Conservation (phyloP, 257 asterid species). For the Penstemon eatonii region DNA sequence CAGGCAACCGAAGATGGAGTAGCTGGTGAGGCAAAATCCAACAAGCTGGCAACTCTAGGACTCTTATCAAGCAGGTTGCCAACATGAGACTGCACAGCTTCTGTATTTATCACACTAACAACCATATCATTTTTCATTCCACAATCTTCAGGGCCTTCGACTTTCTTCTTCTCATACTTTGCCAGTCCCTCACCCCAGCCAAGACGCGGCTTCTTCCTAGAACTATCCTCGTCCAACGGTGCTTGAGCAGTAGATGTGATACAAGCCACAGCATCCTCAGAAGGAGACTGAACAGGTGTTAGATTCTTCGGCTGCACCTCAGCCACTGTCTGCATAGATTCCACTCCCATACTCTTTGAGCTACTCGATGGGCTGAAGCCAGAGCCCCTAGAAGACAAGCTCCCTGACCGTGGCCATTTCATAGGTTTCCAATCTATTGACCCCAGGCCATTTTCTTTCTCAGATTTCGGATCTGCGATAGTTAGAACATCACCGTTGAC, state of each 20-base stretch:
- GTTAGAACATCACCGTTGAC: constrained; percentile 33
- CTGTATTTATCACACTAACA: constrained; percentile 41
- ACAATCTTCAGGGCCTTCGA: constrained; percentile 69
- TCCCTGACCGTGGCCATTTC: constrained; percentile 61
- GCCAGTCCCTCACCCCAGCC: constrained; percentile 99
- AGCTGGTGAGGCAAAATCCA: constrained; percentile 67
- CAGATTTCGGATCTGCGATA: constrained; percentile 48
- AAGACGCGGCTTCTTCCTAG: constrained; percentile 93
- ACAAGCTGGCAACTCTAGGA: constrained; percentile 50
- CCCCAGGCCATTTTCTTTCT: constrained; percentile 57
- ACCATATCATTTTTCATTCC: constrained; percentile 34
- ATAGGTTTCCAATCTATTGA: constrained; percentile 61
- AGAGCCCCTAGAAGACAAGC: constrained; percentile 57
- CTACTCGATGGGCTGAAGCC: constrained; percentile 51
- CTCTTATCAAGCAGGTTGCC: constrained; percentile 51
- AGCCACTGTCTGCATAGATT: constrained; percentile 40
- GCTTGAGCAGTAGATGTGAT: constrained; percentile 37
- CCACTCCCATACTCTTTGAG: constrained; percentile 53
- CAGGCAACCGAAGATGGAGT: constrained; percentile 83
- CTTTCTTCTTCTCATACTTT: constrained; percentile 90
- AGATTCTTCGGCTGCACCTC: constrained; percentile 40
- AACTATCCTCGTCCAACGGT: constrained; percentile 58
- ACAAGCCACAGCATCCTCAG: constrained; percentile 38
- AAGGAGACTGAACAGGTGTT: constrained; percentile 35
- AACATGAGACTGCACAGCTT: constrained; percentile 42